Evolutionary conservation across 169 alveolate genomes (phyloP).

Genomic region (Eimeria nieschulzi): DNA sequence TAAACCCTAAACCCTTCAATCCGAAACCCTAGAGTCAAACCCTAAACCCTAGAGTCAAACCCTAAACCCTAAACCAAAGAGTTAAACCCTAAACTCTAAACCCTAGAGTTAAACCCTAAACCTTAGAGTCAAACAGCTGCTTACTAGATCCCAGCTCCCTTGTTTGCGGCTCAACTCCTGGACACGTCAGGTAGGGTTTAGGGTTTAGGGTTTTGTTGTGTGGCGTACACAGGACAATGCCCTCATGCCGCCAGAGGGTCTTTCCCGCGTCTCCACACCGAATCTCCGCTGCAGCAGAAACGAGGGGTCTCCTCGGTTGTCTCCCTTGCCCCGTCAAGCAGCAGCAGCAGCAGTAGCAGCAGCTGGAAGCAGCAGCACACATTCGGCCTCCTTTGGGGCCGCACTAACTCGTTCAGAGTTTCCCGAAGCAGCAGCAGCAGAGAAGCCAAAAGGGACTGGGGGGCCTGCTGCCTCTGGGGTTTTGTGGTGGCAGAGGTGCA

Average conservation of each 20-base stretch:
- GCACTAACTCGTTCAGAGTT: background rate
- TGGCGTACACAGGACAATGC: background rate
- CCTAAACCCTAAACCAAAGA: background rate
- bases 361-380: slow-evolving; percentile 29
- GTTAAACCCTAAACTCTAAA: background rate
- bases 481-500: slow-evolving; percentile 7
- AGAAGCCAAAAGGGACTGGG: background rate
- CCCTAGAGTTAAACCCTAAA: background rate
- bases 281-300: slow-evolving; percentile 13
- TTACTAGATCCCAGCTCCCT: background rate
- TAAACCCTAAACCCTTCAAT: background rate
- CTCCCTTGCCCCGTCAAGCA: background rate
- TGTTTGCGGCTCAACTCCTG: background rate
- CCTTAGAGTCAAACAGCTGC: slow-evolving; percentile 1
- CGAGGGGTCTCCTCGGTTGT: slow-evolving; percentile 31
- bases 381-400: background rate
- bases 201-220: background rate
- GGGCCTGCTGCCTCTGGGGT: background rate
- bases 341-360: slow-evolving; percentile 6
- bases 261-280: slow-evolving; percentile 3
- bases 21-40: too few relatives aligned
- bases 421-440: slow-evolving; percentile 20
- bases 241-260: background rate
- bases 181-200: background rate
- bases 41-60: slow-evolving; percentile 7